Percentiles rank a stretch among this genome's conserved stretches.
Evolutionary conservation across 148 eudicot species (phyloP).

Genomic region (Cornus controversa): DNA sequence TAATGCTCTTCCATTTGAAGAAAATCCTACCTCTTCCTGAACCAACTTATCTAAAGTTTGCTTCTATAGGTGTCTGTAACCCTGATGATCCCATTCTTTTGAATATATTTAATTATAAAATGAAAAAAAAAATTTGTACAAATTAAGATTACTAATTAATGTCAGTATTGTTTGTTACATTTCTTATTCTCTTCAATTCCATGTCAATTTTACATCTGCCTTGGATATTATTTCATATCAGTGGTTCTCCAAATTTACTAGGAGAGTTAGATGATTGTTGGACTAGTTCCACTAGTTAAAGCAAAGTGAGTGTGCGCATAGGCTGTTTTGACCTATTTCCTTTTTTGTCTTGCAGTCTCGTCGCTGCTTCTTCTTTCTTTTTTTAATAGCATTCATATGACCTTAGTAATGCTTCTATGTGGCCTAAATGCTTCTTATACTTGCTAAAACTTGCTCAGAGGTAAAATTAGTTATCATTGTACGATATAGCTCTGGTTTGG

Average conservation of each 20-base stretch:
- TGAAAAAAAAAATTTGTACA: background rate
- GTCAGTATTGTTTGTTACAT: background rate
- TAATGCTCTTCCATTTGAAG: background rate
- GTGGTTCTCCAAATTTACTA: background rate
- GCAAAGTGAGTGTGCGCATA: background rate
- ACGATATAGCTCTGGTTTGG: too few relatives aligned
- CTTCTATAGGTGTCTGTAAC: background rate
- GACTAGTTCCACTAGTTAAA: background rate
- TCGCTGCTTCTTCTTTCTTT: too few relatives aligned
- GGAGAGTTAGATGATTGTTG: too few relatives aligned
- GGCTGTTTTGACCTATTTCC: too few relatives aligned
- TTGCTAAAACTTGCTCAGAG: too few relatives aligned
- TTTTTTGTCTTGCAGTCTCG: too few relatives aligned
- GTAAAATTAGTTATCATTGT: too few relatives aligned
- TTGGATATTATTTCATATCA: background rate
- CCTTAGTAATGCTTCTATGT: too few relatives aligned
- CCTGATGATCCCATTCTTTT: background rate
- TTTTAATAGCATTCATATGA: too few relatives aligned
- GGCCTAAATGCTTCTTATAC: too few relatives aligned
- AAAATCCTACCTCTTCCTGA: background rate
- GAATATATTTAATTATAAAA: background rate
- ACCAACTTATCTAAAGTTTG: background rate
- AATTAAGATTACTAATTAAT: conserved; percentile 8
- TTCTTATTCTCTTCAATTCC: background rate
- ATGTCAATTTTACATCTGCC: too few relatives aligned